Percentiles rank a stretch among this genome's conserved stretches.
phyloP scores from a whole-genome alignment of 495 filamentous ascomycete species.

The Aspergillus campestris region DNA sequence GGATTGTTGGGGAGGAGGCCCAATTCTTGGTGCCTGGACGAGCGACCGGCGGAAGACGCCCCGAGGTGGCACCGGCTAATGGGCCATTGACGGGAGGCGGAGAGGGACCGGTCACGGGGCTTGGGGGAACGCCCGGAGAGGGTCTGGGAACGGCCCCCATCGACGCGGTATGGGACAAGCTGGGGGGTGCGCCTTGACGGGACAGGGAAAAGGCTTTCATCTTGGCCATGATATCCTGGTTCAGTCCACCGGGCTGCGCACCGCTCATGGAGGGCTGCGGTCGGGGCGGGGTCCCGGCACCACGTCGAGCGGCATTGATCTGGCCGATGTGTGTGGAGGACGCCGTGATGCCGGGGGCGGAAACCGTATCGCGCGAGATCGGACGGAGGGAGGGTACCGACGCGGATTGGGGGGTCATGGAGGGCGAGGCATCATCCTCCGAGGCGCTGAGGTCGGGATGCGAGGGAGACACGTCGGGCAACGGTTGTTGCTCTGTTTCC shows the following conservation, averaged over 20 bases:
- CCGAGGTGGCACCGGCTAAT: slow-evolving; percentile 28
- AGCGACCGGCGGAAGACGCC: slow-evolving; percentile 28
- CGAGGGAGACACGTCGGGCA: too few relatives aligned
- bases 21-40: slow-evolving; percentile 40
- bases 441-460: slow-evolving; percentile 3
- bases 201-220: slow-evolving; percentile 70
- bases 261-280: slow-evolving; percentile 46
- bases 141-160: slow-evolving; percentile 28
- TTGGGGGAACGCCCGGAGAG: slow-evolving; percentile 6
- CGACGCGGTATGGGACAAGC: slow-evolving; percentile 22
- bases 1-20: slow-evolving; percentile 41
- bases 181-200: slow-evolving; percentile 46
- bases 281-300: slow-evolving; percentile 34
- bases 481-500: not conserved
- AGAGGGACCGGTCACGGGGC: slow-evolving; percentile 6
- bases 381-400: slow-evolving; percentile 23
- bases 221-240: slow-evolving; percentile 73
- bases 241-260: slow-evolving; percentile 47
- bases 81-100: slow-evolving; percentile 17
- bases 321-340: slow-evolving; percentile 76
- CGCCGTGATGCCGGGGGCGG: slow-evolving; percentile 50
- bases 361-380: slow-evolving; percentile 17
- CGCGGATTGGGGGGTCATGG: slow-evolving; percentile 6
- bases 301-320: slow-evolving; percentile 67
- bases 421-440: slow-evolving; percentile 20